Evolutionary conservation across 2,329 filamentous ascomycete species (phyloP).

Genomic region (Orbilia brochopaga): DNA sequence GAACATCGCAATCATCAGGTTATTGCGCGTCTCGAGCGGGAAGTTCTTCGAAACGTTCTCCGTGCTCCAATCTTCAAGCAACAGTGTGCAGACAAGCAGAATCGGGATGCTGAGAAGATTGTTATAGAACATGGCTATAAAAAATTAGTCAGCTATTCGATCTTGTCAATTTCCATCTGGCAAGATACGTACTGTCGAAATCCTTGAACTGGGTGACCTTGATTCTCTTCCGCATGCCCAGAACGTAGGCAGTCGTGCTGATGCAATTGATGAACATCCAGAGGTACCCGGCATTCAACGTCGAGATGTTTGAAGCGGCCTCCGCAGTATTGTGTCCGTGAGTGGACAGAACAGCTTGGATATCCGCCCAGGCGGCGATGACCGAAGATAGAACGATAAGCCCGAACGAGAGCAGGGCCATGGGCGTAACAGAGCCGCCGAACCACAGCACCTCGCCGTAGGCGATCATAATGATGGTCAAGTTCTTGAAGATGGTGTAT

Average conservation of each 20-base stretch:
- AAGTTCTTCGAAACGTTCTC: constrained; percentile 87
- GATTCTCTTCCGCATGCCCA: constrained; percentile 97
- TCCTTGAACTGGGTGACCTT: constrained; percentile 99
- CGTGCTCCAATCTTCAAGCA: constrained; percentile 90
- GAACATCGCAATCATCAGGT: constrained; percentile 84
- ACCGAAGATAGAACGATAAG: constrained; percentile 95
- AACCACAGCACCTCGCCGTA: constrained; percentile 99
- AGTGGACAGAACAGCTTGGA: constrained; percentile 78
- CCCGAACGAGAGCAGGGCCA: constrained; percentile 90
- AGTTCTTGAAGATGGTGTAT: constrained; percentile 99
- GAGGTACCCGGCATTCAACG: constrained; percentile 89
- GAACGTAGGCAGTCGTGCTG: constrained; percentile 85
- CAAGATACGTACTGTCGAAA: constrained; percentile 82
- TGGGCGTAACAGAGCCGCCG: constrained; percentile 83
- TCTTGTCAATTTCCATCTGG: no score
- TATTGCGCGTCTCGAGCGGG: constrained; percentile 77
- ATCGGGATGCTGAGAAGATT: constrained; percentile 96
- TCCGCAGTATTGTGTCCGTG: constrained; percentile 64
- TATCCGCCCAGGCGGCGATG: constrained; percentile 96
- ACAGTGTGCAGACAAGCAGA: constrained; percentile 77
- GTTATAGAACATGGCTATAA: constrained; percentile 98
- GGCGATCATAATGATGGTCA: constrained; percentile 97
- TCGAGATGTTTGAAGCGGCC: constrained; percentile 78
- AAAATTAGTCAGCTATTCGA: constrained; percentile 55
- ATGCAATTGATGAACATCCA: constrained; percentile 99